These are phyloP conservation scores for Septoria petroselini DNA, from an alignment of 2,329 filamentous ascomycete genomes.

Conservation along the genomic window DNA sequence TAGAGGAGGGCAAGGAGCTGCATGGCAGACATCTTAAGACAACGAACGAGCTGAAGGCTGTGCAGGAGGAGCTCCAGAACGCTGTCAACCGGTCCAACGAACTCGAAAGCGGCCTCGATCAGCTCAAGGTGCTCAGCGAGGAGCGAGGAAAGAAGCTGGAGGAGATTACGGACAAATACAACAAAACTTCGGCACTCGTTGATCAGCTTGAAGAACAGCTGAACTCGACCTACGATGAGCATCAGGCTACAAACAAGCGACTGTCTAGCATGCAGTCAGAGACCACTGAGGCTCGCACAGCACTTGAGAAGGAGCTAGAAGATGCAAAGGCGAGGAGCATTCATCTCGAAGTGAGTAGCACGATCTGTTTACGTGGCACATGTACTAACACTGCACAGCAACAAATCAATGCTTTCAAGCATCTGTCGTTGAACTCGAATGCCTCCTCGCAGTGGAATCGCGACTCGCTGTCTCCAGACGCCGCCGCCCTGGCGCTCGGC, in stretches of 20 bases:
- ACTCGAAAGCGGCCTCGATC: constrained; percentile 45
- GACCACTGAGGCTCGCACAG: constrained; percentile 45
- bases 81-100: constrained; percentile 40
- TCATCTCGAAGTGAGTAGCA: constrained; percentile 66
- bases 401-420: constrained; percentile 46
- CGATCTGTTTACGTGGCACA: not conserved
- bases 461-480: constrained; percentile 47
- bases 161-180: constrained; percentile 63
- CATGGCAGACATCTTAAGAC: constrained; percentile 44
- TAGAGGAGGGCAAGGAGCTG: constrained; percentile 47
- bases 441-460: constrained; percentile 40
- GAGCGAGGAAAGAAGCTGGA: constrained; percentile 58
- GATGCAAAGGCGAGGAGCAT: constrained; percentile 74
- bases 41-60: constrained; percentile 42
- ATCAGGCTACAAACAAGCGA: constrained; percentile 78
- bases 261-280: constrained; percentile 64
- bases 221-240: constrained; percentile 90
- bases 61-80: constrained; percentile 45
- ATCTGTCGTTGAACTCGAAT: constrained; percentile 36
- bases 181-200: constrained; percentile 87
- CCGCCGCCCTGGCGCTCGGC: constrained; percentile 44
- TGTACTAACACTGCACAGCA: constrained; percentile 54
- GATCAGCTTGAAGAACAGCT: constrained; percentile 97
- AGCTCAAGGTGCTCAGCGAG: constrained; percentile 51
- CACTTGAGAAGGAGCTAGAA: constrained; percentile 63